Evolutionary conservation across 2,329 filamentous ascomycete genomes (phyloP).

Genomic region (Aspergillus uvarum): DNA sequence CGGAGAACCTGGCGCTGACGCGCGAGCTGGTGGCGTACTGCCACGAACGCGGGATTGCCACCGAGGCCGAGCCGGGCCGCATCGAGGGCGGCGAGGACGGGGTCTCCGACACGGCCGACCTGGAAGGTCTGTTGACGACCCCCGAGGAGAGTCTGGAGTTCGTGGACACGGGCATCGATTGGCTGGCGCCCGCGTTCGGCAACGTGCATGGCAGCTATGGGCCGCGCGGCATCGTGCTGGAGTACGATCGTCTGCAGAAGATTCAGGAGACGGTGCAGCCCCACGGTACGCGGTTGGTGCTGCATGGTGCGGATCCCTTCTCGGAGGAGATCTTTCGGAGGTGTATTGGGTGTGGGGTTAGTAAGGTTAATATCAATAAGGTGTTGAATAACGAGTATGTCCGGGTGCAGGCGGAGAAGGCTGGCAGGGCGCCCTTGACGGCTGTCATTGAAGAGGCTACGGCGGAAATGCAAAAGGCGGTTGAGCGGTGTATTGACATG

Average conservation of each 20-base stretch:
- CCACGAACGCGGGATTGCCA: constrained; percentile 64
- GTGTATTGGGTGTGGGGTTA: constrained; percentile 56
- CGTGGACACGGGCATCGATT: constrained; percentile 69
- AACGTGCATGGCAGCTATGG: constrained; percentile 76
- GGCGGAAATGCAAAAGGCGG: constrained; percentile 54
- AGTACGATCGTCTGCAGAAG: constrained; percentile 55
- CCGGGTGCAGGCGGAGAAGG: constrained; percentile 49
- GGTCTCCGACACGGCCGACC: constrained; percentile 64
- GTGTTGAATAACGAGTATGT: constrained; percentile 55
- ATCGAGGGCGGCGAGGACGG: constrained; percentile 76
- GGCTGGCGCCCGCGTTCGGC: constrained; percentile 72
- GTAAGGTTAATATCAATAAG: constrained; percentile 61
- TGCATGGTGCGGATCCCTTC: constrained; percentile 61
- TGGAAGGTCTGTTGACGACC: constrained; percentile 65
- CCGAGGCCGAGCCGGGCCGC: constrained; percentile 69
- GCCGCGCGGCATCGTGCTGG: constrained; percentile 60
- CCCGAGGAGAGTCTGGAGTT: constrained; percentile 70
- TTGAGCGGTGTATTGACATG: constrained; percentile 58
- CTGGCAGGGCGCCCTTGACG: constrained; percentile 54
- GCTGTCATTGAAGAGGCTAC: constrained; percentile 56
- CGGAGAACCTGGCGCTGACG: constrained; percentile 66
- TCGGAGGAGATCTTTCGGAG: constrained; percentile 54
- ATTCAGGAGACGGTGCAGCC: constrained; percentile 53
- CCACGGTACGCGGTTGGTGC: constrained; percentile 50
- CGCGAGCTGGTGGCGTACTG: constrained; percentile 63